Evolutionary conservation across 768 basidiomycete species (phyloP).

Genomic region (Saitozyma sp.): DNA sequence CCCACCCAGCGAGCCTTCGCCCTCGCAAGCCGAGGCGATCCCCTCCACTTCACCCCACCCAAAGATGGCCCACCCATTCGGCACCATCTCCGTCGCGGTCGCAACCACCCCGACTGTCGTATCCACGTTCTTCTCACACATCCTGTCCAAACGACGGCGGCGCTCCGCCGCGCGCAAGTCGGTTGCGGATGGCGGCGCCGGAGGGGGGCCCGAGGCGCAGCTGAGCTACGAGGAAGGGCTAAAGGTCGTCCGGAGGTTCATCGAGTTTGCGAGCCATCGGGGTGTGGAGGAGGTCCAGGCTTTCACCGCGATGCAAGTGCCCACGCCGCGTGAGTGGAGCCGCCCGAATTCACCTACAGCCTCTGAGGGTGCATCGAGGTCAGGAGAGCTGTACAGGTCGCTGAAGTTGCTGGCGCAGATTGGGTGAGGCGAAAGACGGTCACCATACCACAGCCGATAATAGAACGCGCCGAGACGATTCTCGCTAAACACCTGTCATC

Average conservation of each 20-base stretch:
- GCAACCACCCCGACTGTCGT: conserved; percentile 50
- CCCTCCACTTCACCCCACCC: no score
- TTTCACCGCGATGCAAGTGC: conserved; percentile 50
- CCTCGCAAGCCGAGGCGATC: no score
- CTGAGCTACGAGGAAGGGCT: conserved; percentile 52
- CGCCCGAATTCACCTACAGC: not conserved
- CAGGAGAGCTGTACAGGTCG: not conserved
- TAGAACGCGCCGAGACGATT: conserved; percentile 43
- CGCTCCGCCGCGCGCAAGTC: conserved; percentile 26
- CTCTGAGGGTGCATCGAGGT: not conserved
- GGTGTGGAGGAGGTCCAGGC: conserved; percentile 52
- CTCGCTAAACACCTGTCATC: conserved; percentile 43
- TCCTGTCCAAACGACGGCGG: conserved; percentile 33
- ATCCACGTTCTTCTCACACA: conserved; percentile 47
- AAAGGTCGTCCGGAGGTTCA: conserved; percentile 49
- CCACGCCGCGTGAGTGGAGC: conserved; percentile 37
- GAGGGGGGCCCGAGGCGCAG: conserved; percentile 40
- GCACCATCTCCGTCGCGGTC: conserved; percentile 29
- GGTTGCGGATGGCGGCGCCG: conserved; percentile 32
- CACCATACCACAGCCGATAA: conserved; percentile 37
- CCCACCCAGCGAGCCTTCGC: no score
- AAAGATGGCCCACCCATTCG: conserved; percentile 11
- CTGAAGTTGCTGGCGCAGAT: conserved; percentile 21
- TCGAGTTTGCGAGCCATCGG: conserved; percentile 50
- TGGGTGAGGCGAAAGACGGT: conserved; percentile 50